Evolutionary conservation across 768 basidiomycete species (phyloP), one percentile per base, ranked within the genome.

Genomic region (Calocybe cyanea): DNA sequence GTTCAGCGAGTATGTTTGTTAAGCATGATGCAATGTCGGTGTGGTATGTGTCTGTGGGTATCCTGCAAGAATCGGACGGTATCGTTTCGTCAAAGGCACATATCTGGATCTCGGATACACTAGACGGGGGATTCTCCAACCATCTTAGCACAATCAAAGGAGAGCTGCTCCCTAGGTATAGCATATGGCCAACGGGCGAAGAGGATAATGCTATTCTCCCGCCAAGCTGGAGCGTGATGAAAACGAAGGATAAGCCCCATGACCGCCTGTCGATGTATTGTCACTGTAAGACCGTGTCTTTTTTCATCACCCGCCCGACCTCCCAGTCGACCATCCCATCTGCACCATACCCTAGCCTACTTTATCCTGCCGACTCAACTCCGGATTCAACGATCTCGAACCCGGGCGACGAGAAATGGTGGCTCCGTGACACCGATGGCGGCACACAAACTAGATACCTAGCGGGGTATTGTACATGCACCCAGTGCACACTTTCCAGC

Each of bases 381-480:
- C 39, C 46, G 14, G 17, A 18, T 18, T 34, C 46, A 11, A 31
- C 45, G 10, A 21, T 58, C 13, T 17, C 30, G 2, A 49, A 57
- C 7, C 18, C 48, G 11, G 44, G 51, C 10, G 45, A 48, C 17
- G 46, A 61, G 36, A 57, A 61, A 17, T 61, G 56, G 49, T 62
- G 60, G 60, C 46, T 55, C 15, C 39, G 56, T 9, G 53, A 57
- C 9, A 33, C 46, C 9, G 45, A 40, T 15, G 41, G 35, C 11
- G 39, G 47, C 5, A 53, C 53, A 2, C 57, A 45, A 9, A 50
- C 56, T 33, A 49, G 43, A 9, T 61, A 57, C 39, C 49, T 54
- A 3, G 52, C 51, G 7, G 55, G 50, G 5, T 53, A 58, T 44
- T 61, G 60, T 42, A 45, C 55, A 2, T 61, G 62, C 51, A 52